These are phyloP conservation scores for Sporisorium reilianum DNA, from an alignment of 1,284 basidiomycete species.

Conservation along the genomic window DNA sequence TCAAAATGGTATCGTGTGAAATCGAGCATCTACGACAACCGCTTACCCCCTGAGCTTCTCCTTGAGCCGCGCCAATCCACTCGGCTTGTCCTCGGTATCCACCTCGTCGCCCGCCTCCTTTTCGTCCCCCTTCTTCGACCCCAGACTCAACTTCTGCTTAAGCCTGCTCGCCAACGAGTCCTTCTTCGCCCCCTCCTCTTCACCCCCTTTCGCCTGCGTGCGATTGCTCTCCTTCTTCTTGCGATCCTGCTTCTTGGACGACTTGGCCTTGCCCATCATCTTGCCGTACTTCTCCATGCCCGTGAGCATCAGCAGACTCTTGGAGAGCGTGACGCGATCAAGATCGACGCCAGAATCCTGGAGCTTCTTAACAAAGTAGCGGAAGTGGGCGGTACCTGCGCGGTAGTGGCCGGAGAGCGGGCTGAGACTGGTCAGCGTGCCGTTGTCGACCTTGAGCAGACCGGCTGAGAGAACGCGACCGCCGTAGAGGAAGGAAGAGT, in stretches of 20 bases:
- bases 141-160: conserved; percentile 23
- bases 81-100: conserved; percentile 26
- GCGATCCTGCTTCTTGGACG: conserved; percentile 21
- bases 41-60: conserved; percentile 25
- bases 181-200: conserved; percentile 6
- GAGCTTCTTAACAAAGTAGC: conserved; percentile 58
- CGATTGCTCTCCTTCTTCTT: conserved; percentile 34
- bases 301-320: conserved; percentile 49
- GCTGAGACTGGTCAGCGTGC: conserved; percentile 48
- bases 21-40: not conserved
- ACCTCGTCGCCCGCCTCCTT: conserved; percentile 16
- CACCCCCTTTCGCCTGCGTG: conserved; percentile 4
- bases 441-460: conserved; percentile 55
- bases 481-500: conserved; percentile 61
- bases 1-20: conserved; percentile 14
- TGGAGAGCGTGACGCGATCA: conserved; percentile 52
- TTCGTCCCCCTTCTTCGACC: conserved; percentile 8
- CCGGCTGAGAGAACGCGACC: conserved; percentile 59
- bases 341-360: conserved; percentile 57
- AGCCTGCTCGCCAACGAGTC: conserved; percentile 13
- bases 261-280: conserved; percentile 49
- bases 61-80: conserved; percentile 18
- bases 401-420: conserved; percentile 62
- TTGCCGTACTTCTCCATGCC: conserved; percentile 62
- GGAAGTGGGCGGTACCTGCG: conserved; percentile 56